These are phyloP conservation scores for Vanilla planifolia DNA, from an alignment of 106 monocot genomes.

Conservation along the genomic window DNA sequence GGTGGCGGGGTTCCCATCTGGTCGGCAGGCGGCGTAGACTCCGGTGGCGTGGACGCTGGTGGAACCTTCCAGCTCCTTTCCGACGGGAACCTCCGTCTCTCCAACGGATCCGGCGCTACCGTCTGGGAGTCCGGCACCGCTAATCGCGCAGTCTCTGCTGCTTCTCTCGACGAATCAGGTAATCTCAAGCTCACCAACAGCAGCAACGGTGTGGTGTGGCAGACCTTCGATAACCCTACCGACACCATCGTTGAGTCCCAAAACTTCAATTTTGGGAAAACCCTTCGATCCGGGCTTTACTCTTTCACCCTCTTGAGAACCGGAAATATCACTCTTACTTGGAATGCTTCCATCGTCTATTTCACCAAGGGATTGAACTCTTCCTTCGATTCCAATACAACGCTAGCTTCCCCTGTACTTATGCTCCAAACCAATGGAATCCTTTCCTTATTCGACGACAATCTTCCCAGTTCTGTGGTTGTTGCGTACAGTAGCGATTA, in stretches of 20 bases:
- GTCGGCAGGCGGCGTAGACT: not conserved
- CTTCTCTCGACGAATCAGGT: slow-evolving; percentile 40
- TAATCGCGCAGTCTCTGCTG: slow-evolving; percentile 28
- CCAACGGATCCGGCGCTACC: slow-evolving; percentile 29
- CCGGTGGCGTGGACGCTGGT: slow-evolving; percentile 25
- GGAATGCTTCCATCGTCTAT: slow-evolving; percentile 40
- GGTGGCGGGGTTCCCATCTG: slow-evolving; percentile 3
- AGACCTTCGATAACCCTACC: slow-evolving; percentile 57
- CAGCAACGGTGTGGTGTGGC: slow-evolving; percentile 33
- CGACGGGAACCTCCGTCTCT: slow-evolving; percentile 54
- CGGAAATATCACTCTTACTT: slow-evolving; percentile 65
- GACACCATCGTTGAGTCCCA: slow-evolving; percentile 61
- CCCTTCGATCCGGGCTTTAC: slow-evolving; percentile 49
- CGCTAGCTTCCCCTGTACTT: slow-evolving; percentile 35
- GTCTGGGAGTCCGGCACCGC: slow-evolving; percentile 50
- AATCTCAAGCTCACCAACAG: slow-evolving; percentile 42
- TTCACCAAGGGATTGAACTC: slow-evolving; percentile 66
- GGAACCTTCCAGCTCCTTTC: slow-evolving; percentile 36
- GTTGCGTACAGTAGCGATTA: slow-evolving; percentile 81
- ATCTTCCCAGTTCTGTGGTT: slow-evolving; percentile 18
- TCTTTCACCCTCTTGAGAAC: slow-evolving; percentile 33
- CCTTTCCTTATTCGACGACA: slow-evolving; percentile 27
- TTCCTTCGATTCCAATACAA: slow-evolving; percentile 25
- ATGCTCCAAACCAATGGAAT: slow-evolving; percentile 47
- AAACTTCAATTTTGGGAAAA: slow-evolving; percentile 29